phyloP scores from a whole-genome alignment of 169 alveolate genomes.

The Theileria annulata region DNA sequence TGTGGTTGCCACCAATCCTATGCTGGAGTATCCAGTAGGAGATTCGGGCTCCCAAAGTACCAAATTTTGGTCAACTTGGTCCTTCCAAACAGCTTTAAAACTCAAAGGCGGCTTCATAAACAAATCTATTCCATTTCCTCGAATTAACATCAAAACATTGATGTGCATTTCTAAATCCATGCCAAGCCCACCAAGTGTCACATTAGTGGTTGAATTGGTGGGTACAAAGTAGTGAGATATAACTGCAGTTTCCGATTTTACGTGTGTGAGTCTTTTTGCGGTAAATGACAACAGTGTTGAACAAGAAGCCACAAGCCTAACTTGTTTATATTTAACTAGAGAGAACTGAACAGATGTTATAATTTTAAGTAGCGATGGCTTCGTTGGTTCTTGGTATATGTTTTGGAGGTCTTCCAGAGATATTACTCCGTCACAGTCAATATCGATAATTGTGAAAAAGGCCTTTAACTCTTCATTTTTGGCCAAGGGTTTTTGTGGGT shows the following conservation, averaged over 20 bases:
- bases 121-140: constrained; percentile 16
- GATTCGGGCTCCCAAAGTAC: constrained; percentile 57
- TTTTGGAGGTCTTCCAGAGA: constrained; percentile 42
- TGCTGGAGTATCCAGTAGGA: constrained; percentile 49
- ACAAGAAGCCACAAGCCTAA: constrained; percentile 45
- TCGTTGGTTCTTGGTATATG: constrained; percentile 45
- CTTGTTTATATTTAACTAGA: constrained; percentile 24
- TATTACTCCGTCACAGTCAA: constrained; percentile 56
- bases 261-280: constrained; percentile 50
- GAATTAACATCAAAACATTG: constrained; percentile 9
- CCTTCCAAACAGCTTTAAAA: constrained; percentile 47
- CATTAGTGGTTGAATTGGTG: background rate
- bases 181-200: background rate
- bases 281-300: constrained; percentile 34
- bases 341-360: constrained; percentile 18
- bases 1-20: constrained; percentile 59
- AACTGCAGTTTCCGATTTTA: constrained; percentile 13
- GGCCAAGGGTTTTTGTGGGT: constrained; percentile 46
- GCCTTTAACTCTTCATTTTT: constrained; percentile 41
- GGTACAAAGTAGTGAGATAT: constrained; percentile 7
- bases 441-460: constrained; percentile 40
- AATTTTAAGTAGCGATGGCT: constrained; percentile 29
- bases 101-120: constrained; percentile 27
- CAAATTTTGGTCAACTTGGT: constrained; percentile 31
- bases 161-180: background rate